A percentile compares a stretch with the other conserved stretches of the same genome.
Evolutionary conservation across 106 monocot genomes (phyloP).

Genomic region (Hemerocallis citrina): DNA sequence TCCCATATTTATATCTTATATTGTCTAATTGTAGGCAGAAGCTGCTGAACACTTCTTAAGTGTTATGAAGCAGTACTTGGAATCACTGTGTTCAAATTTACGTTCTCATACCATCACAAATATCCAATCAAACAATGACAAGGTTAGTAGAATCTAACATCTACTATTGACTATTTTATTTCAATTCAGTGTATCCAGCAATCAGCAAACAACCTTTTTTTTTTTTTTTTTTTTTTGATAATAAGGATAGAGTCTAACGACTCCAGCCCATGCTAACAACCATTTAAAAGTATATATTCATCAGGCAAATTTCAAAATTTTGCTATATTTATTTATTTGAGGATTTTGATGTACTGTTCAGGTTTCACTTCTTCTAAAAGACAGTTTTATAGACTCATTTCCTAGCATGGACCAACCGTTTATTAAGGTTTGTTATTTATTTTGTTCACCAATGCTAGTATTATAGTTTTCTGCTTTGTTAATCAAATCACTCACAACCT

Average conservation of each 20-base stretch:
- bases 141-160: constrained; percentile 15
- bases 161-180: too few relatives aligned
- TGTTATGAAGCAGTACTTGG: constrained; percentile 30
- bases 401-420: constrained; percentile 52
- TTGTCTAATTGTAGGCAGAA: constrained; percentile 26
- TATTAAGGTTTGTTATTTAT: constrained; percentile 37
- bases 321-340: background rate
- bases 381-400: constrained; percentile 74
- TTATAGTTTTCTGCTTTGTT: too few relatives aligned
- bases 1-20: background rate
- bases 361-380: constrained; percentile 78
- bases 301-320: background rate
- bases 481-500: too few relatives aligned
- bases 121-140: constrained; percentile 46
- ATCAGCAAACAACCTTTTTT: too few relatives aligned
- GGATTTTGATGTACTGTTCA: constrained; percentile 6
- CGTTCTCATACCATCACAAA: constrained; percentile 46
- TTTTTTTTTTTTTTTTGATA: too few relatives aligned
- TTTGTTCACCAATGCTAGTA: too few relatives aligned
- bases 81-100: constrained; percentile 49
- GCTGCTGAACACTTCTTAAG: constrained; percentile 36
- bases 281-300: too few relatives aligned
- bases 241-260: too few relatives aligned
- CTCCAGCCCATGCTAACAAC: too few relatives aligned
- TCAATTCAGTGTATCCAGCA: too few relatives aligned